phyloP scores from a whole-genome alignment of 2,329 filamentous ascomycete genomes.

The Diaporthe aspalathi region DNA sequence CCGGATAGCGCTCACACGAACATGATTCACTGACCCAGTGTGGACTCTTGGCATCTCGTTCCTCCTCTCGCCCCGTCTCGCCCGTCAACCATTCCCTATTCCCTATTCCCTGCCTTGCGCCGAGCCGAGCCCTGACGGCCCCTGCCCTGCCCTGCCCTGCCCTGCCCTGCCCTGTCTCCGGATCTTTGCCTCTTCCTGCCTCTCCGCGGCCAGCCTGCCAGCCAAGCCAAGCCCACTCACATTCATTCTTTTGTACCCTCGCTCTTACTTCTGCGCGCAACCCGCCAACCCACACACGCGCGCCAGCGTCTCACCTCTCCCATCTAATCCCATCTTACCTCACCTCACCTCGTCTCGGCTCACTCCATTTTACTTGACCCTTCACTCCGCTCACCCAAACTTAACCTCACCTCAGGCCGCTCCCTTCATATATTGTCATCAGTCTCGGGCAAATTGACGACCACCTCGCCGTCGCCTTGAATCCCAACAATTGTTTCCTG shows the following conservation, averaged over 20 bases:
- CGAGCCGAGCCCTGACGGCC: constrained; percentile 7
- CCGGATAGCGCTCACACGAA: constrained; percentile 27
- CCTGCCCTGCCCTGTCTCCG: constrained; percentile 6
- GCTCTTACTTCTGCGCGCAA: constrained; percentile 29
- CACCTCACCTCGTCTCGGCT: constrained; percentile 8
- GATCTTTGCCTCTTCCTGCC: background rate
- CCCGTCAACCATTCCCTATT: background rate
- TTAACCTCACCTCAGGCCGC: background rate
- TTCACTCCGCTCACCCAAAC: background rate
- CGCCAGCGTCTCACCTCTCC: constrained; percentile 23
- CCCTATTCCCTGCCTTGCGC: constrained; percentile 22
- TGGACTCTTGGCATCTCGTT: constrained; percentile 32
- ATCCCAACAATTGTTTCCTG: background rate
- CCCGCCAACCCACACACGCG: constrained; percentile 20
- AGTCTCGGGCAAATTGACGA: background rate
- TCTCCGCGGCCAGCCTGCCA: background rate
- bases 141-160: constrained; percentile 9
- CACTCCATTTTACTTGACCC: background rate
- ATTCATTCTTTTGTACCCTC: constrained; percentile 6
- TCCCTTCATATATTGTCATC: background rate
- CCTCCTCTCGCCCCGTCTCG: constrained; percentile 19
- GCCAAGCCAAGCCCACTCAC: constrained; percentile 24
- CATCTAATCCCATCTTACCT: constrained; percentile 19
- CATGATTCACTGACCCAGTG: constrained; percentile 26
- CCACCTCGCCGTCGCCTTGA: background rate